phyloP scores from a whole-genome alignment of 208 protist species.

The Trypanosoma brucei region DNA sequence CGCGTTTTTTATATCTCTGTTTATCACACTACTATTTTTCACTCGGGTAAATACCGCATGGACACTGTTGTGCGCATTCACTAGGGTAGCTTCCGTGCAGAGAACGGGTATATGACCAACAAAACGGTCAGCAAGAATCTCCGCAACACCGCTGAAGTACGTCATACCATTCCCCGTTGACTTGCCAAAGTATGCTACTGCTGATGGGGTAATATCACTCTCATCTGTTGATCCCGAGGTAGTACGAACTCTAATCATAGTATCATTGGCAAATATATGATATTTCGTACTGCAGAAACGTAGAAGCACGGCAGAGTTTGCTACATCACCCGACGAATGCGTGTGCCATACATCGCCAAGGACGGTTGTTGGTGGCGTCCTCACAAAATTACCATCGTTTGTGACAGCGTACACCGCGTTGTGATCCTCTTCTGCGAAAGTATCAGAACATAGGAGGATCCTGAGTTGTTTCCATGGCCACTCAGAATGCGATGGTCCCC shows the following conservation, averaged over 20 bases:
- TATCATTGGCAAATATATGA: slow-evolving; percentile 29
- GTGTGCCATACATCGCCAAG: slow-evolving; percentile 31
- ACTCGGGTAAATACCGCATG: slow-evolving; percentile 41
- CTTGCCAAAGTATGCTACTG: slow-evolving; percentile 35
- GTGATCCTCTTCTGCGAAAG: slow-evolving; percentile 33
- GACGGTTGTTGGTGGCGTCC: slow-evolving; percentile 16
- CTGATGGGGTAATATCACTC: slow-evolving; percentile 15
- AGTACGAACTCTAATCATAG: background rate
- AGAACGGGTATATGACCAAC: slow-evolving; percentile 42
- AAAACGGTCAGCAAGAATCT: slow-evolving; percentile 34
- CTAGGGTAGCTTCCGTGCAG: slow-evolving; percentile 54
- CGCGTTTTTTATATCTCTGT: slow-evolving; percentile 3
- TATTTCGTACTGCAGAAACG: slow-evolving; percentile 51
- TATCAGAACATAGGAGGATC: slow-evolving; percentile 45
- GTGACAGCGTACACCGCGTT: slow-evolving; percentile 58
- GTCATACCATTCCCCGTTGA: slow-evolving; percentile 41
- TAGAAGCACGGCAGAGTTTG: slow-evolving; percentile 13
- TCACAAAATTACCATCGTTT: slow-evolving; percentile 6
- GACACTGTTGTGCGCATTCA: slow-evolving; percentile 42
- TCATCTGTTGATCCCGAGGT: background rate
- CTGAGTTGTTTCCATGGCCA: slow-evolving; percentile 29
- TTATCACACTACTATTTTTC: slow-evolving; percentile 22
- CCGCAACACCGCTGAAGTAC: slow-evolving; percentile 52
- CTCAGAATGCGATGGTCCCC: background rate
- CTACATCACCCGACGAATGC: slow-evolving; percentile 1